Conservation (phyloP, 495 filamentous ascomycete genomes). For the Pyrenopolyporus hunteri region DNA sequence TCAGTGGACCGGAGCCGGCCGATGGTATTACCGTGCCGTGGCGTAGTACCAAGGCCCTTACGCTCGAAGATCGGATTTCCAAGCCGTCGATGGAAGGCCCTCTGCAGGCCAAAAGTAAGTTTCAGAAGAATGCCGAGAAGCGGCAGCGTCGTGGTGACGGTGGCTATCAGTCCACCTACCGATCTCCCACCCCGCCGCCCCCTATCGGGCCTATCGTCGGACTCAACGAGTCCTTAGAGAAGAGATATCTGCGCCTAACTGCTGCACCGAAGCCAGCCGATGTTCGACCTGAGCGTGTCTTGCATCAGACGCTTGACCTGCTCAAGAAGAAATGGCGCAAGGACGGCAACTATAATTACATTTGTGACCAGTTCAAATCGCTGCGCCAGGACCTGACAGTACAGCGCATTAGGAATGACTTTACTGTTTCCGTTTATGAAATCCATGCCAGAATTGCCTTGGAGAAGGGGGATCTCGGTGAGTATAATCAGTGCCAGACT, state of each 20-base stretch:
- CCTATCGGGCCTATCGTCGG: conserved; percentile 83
- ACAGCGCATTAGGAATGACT: conserved; percentile 93
- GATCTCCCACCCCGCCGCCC: conserved; percentile 65
- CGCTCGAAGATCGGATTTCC: conserved; percentile 79
- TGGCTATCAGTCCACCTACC: conserved; percentile 65
- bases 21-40: conserved; percentile 65
- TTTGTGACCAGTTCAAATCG: conserved; percentile 99
- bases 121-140: conserved; percentile 83
- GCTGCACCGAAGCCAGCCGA: conserved; percentile 82
- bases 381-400: conserved; percentile 97
- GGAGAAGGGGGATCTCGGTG: conserved; percentile 99
- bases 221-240: conserved; percentile 83
- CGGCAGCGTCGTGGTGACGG: conserved; percentile 85
- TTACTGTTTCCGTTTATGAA: conserved; percentile 95
- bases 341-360: conserved; percentile 94
- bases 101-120: conserved; percentile 75
- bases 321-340: conserved; percentile 93
- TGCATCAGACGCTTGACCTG: conserved; percentile 82
- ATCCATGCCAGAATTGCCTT: conserved; percentile 96
- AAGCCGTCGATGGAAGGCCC: conserved; percentile 56
- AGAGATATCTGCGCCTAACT: conserved; percentile 92
- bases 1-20: conserved; percentile 48
- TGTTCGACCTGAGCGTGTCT: conserved; percentile 82
- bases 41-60: conserved; percentile 69
- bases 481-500: conserved; percentile 99